phyloP scores from a whole-genome alignment of 2,329 filamentous ascomycete species.

The Teratosphaeriaceae sp. region DNA sequence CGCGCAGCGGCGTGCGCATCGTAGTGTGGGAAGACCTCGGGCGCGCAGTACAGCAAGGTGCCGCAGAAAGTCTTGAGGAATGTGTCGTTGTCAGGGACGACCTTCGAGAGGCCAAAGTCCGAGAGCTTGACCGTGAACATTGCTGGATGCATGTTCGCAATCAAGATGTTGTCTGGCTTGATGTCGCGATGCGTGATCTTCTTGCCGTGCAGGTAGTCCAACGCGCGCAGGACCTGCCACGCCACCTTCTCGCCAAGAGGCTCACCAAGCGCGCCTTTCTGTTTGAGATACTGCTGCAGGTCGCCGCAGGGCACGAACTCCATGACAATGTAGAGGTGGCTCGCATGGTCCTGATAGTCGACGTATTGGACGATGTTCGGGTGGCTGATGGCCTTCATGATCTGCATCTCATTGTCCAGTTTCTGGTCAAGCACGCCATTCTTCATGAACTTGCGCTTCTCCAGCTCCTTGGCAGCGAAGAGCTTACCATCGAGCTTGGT shows the following conservation, averaged over 20 bases:
- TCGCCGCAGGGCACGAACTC: constrained; percentile 82
- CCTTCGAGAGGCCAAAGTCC: constrained; percentile 94
- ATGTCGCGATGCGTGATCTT: constrained; percentile 98
- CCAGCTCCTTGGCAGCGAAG: constrained; percentile 89
- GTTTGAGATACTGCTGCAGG: constrained; percentile 64
- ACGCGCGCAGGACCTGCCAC: constrained; percentile 68
- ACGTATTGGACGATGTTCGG: constrained; percentile 87
- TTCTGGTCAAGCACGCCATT: constrained; percentile 85
- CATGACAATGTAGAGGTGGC: constrained; percentile 93
- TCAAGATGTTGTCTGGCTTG: constrained; percentile 95
- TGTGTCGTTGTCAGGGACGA: constrained; percentile 73
- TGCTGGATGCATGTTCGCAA: constrained; percentile 59
- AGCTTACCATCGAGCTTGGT: constrained; percentile 75
- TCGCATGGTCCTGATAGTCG: constrained; percentile 75
- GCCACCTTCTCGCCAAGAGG: constrained; percentile 64
- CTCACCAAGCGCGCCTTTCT: constrained; percentile 60
- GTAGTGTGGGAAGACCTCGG: constrained; percentile 87
- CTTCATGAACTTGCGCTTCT: constrained; percentile 89
- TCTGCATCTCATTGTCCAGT: constrained; percentile 93
- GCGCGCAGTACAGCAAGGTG: constrained; percentile 90
- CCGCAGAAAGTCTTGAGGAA: constrained; percentile 96
- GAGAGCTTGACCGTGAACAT: constrained; percentile 77
- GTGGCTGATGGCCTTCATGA: constrained; percentile 82
- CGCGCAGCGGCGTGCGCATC: constrained; percentile 55
- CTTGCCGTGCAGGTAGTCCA: constrained; percentile 78